Evolutionary conservation across 257 asterid species (phyloP), one percentile per base, ranked within the genome.

Genomic region (Knoxia roxburghii): DNA sequence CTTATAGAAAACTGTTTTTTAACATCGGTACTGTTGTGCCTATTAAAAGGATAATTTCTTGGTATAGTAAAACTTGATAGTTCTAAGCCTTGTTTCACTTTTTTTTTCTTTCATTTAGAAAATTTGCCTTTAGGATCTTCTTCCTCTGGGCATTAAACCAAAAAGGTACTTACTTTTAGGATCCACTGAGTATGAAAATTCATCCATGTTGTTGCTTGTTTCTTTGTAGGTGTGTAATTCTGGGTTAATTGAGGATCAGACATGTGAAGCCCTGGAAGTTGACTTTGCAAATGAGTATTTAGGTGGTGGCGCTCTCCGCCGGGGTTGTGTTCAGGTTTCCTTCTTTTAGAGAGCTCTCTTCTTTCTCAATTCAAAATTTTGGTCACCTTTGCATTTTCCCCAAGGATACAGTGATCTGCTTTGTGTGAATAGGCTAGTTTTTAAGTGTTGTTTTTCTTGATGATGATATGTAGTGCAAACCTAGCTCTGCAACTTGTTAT

Each of bases 261-360:
- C 84, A 39, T 48, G 45, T 33, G 95, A 87, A 71, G 91, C 89
- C 69, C 79, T 92, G 65, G 97, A 89, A 80, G 96, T 89, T 61
- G 98, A 92, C 80, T 89, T 92, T 60, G 98, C 98, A 39, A 92
- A 89, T 75, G 84, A 81, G 76, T 83, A 73, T 78, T 69, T 92
- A 24, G 98, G 98, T 57, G 98, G 98, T 75, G 98, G 98, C 64
- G 95, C 91, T 70, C 96, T 92, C 20, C n/a, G 45, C 51, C 71
- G 78, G 37, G 98, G 98, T 58, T 89, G 97, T 78, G 88, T 92
- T 51, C 98, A 92, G 85, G 85, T 77, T 15, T 48, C 67, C 41
- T 58, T 57, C 26, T 39, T 52, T 73, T 59, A 35, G 48, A 15
- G 27, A 40, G 41, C 61, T n/a, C 23, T 61, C 58, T 61, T 53